A percentile compares a stretch with the other conserved stretches of the same genome.
Evolutionary conservation across 2,329 filamentous ascomycete species (phyloP).

Genomic region (Pleoardoris graminearum): DNA sequence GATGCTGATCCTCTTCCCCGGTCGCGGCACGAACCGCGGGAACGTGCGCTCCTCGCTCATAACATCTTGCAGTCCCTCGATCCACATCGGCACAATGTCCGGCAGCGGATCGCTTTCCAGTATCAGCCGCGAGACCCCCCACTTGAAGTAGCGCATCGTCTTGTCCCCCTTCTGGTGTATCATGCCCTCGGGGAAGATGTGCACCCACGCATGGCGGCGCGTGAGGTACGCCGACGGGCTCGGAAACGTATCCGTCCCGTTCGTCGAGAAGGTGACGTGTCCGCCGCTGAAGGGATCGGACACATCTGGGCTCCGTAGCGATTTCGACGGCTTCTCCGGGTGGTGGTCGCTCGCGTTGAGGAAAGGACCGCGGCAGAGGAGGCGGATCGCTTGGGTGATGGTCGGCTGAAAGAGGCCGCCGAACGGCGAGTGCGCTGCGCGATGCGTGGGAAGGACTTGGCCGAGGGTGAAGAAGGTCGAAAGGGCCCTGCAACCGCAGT

Average conservation of each 20-base stretch:
- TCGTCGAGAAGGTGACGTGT: conserved; percentile 66
- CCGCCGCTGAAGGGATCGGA: conserved; percentile 60
- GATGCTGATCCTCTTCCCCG: conserved; percentile 70
- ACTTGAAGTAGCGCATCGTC: conserved; percentile 95
- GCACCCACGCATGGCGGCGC: conserved; percentile 81
- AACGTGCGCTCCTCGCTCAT: conserved; percentile 84
- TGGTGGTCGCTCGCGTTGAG: conserved; percentile 27
- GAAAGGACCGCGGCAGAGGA: conserved; percentile 69
- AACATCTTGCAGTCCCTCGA: conserved; percentile 83
- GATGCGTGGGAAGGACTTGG: conserved; percentile 88
- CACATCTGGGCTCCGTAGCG: conserved; percentile 36
- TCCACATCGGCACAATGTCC: conserved; percentile 90
- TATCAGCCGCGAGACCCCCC: conserved; percentile 89
- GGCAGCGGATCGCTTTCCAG: conserved; percentile 86
- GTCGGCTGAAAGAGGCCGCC: conserved; percentile 91
- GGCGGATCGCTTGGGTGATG: conserved; percentile 79
- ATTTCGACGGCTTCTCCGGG: conserved; percentile 27
- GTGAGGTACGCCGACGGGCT: conserved; percentile 72
- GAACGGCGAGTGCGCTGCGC: conserved; percentile 72
- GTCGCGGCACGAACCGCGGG: conserved; percentile 78
- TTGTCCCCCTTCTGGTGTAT: conserved; percentile 83
- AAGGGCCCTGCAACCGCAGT: conserved; percentile 58
- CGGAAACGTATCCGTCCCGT: conserved; percentile 65
- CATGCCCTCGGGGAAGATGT: conserved; percentile 94
- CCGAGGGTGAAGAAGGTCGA: conserved; percentile 84